Evolutionary conservation across 2,329 filamentous ascomycete species (phyloP), one percentile per base, ranked within the genome.

Genomic region (Fusarium tjaetaba): DNA sequence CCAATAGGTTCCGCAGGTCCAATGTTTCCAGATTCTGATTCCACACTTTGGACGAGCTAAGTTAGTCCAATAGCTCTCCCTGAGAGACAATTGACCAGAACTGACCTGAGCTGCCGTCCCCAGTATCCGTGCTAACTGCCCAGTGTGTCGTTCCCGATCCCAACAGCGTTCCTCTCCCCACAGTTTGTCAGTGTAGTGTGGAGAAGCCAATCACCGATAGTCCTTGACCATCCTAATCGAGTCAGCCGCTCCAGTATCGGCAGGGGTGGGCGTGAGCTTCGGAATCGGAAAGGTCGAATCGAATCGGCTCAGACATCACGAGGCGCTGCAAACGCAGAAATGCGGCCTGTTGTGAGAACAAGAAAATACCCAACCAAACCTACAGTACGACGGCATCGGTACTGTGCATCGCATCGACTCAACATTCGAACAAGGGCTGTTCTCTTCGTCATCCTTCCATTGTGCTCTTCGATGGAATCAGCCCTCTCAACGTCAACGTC

Each of bases 171-270:
- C 56, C 43, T 64, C 65, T 69, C 65, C 65, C 75, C 75, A 75
- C 72, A 76, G 65, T 76, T 75, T 76, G 72, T 70, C 69, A 63
- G 68, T 70, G 39, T 41, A 75, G 75, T 77, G 76, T 77, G 76
- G 76, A 75, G 76, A 70, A 65, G 65, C 76, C 76, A 78, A 78
- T 78, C 73, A 77, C 43, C 43, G 59, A 38, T 51, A 34, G 42
- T 36, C 32, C 32, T 59, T 52, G 53, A 53, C 26, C 53, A 53
- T 57, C 65, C 55, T 59, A 68, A 76, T 77, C 75, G 69, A 77
- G 75, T 46, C 65, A 73, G 65, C 61, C 61, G 64, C 48, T 43
- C 41, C 49, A 57, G 39, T 42, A 16, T 36, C 22, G 26, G 34
- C 38, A 66, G 65, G 74, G 70, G 73, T 32, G 73, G 61, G 70